Conservation (phyloP, 495 filamentous ascomycete genomes). For the Annulohypoxylon maeteangense region DNA sequence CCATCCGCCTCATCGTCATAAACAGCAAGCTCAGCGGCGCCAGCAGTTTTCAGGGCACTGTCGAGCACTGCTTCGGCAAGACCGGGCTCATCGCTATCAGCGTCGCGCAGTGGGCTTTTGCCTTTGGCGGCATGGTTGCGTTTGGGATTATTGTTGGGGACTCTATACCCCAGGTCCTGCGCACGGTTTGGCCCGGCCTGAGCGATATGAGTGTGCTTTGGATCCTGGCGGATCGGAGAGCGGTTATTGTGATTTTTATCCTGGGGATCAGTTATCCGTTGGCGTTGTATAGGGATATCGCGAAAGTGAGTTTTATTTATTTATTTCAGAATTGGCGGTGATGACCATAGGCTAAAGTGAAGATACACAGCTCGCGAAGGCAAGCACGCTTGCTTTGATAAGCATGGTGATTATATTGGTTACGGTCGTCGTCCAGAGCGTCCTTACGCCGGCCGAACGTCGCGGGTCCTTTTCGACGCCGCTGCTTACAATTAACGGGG, state of each 20-base stretch:
- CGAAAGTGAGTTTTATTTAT: constrained; percentile 72
- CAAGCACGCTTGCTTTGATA: constrained; percentile 87
- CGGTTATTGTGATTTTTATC: constrained; percentile 86
- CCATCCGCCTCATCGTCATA: constrained; percentile 92
- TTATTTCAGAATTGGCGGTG: not conserved
- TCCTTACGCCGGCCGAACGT: constrained; percentile 72
- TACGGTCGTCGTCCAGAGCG: constrained; percentile 88
- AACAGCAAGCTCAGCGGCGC: constrained; percentile 95
- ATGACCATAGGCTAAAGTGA: constrained; percentile 6
- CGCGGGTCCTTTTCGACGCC: constrained; percentile 74
- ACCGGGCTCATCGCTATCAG: constrained; percentile 89
- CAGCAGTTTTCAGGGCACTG: constrained; percentile 91
- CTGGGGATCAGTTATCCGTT: constrained; percentile 90
- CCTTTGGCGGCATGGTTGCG: constrained; percentile 97
- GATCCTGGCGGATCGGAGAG: constrained; percentile 80
- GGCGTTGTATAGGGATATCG: constrained; percentile 94
- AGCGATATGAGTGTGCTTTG: constrained; percentile 78
- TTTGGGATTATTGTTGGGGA: constrained; percentile 98
- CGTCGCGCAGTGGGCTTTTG: constrained; percentile 95
- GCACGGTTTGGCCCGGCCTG: constrained; percentile 82
- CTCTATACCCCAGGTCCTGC: constrained; percentile 89
- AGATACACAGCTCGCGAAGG: constrained; percentile 81
- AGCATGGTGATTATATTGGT: constrained; percentile 91
- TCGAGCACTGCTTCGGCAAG: constrained; percentile 92
- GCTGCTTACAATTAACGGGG: constrained; percentile 78